These are phyloP conservation scores for Nothophytophthora sp. DNA, from an alignment of 352 stramenopile genomes.

Conservation along the genomic window DNA sequence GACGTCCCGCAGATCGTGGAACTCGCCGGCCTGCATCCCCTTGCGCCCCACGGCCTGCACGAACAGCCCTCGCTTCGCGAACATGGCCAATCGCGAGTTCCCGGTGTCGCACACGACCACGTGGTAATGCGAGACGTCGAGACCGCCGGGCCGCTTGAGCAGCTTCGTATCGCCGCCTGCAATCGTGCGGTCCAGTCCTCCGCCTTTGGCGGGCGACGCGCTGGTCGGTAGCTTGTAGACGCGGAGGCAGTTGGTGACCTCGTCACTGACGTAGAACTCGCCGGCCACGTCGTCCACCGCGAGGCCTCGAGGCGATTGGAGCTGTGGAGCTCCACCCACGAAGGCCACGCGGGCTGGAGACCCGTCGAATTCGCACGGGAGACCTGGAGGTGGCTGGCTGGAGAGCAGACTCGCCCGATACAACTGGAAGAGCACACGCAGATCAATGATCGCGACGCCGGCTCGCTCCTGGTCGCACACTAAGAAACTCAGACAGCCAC, in stretches of 20 bases:
- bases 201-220: slow-evolving; percentile 12
- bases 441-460: slow-evolving; percentile 27
- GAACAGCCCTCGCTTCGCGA: slow-evolving; percentile 60
- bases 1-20: slow-evolving; percentile 54
- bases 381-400: slow-evolving; percentile 8
- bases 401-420: slow-evolving; percentile 20
- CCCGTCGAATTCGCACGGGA: slow-evolving; percentile 15
- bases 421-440: slow-evolving; percentile 35
- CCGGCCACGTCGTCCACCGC: slow-evolving; percentile 51
- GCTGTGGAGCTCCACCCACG: slow-evolving; percentile 17
- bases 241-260: slow-evolving; percentile 47
- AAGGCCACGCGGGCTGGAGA: slow-evolving; percentile 15
- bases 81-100: slow-evolving; percentile 48
- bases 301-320: slow-evolving; percentile 21
- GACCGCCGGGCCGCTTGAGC: slow-evolving; percentile 40
- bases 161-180: slow-evolving; percentile 1
- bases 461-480: slow-evolving; percentile 35
- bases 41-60: slow-evolving; percentile 47
- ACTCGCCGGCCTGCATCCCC: slow-evolving; percentile 31
- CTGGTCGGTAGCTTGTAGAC: slow-evolving; percentile 39
- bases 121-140: slow-evolving; percentile 74
- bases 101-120: slow-evolving; percentile 61
- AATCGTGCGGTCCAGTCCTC: slow-evolving; percentile 23
- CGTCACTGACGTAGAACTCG: slow-evolving; percentile 70
- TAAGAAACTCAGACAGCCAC: slow-evolving; percentile 21